Base-by-base conservation (phyloP, 495 filamentous ascomycete genomes). In the Penicillium maclennaniae region DNA sequence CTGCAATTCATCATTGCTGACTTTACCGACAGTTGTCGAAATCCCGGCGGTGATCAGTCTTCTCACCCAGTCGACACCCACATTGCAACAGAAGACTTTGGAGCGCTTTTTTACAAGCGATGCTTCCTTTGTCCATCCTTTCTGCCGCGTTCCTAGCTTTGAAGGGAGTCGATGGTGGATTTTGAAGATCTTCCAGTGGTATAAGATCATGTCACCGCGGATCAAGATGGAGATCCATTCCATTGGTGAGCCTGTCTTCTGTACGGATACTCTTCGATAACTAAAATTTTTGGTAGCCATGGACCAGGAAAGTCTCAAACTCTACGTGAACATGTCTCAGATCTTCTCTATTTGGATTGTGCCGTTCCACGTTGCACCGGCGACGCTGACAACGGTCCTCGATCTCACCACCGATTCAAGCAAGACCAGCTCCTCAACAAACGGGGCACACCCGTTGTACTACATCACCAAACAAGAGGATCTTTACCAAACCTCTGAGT, bases 401-500 rank as follows among this genome's bases (percentile, higher is more conserved):
- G 68, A 81, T 41, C 79, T 93, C 6, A 72, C 67, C 2, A 68
- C 62, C 14, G 58, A 67, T 17, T 45, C 65, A 1, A 37, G 37
- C 5, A 31, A 48, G 9, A 64, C 47, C 15, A 60, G 68, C 39
- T 49, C 47, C 0, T 45, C 65, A 6, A 54, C 61, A 8, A 71
- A 69, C 38, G 64, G 58, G 0, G 55, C 60, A 14, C 40, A 53
- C 12, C 63, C 65, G n/a, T 43, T 64, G 15, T 92, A 89, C 68
- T 85, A 84, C 59, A 91, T 96, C 59, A 58, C 71, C 10, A 77
- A 73, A 34, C 91, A 96, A 61, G 84, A 93, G 53, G 91, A 96
- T 60, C 69, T 91, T 17, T 96, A 96, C 59, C 89, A 93, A 64
- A 74, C 83, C 4, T 84, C 86, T 27, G 85, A 96, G 59, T 86